phyloP scores from a whole-genome alignment of 2,329 filamentous ascomycete genomes.

The Myriosclerotinia duriaeana region DNA sequence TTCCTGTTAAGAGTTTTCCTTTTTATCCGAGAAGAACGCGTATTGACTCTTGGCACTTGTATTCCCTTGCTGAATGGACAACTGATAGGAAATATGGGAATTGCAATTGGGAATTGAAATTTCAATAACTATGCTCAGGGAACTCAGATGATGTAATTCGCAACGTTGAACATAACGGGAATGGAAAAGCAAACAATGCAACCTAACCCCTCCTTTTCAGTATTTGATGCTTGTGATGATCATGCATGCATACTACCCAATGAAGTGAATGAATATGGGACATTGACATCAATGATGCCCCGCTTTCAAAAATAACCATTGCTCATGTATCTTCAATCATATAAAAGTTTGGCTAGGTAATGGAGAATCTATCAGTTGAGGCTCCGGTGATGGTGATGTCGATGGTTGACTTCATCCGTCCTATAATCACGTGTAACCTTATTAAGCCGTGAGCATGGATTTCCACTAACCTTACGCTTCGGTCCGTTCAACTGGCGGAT shows the following conservation, averaged over 20 bases:
- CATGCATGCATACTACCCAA: neutral
- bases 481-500: slow-evolving; percentile 5
- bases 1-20: neutral
- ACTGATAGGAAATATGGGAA: neutral
- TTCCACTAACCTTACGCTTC: neutral
- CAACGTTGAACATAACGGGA: neutral
- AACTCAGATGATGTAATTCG: neutral
- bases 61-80: neutral
- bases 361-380: neutral
- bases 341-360: neutral
- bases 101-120: neutral
- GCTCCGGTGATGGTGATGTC: neutral
- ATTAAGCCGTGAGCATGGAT: neutral
- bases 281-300: neutral
- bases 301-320: neutral
- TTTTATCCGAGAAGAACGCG: neutral
- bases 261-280: neutral
- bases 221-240: neutral
- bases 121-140: neutral
- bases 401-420: neutral
- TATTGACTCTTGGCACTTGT: neutral
- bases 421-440: neutral
- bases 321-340: no score
- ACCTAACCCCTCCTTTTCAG: neutral
- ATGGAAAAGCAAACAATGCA: neutral